A percentile compares a stretch with the other conserved stretches of the same genome.
Evolutionary conservation across 306 rosid species (phyloP).

Genomic region (Prunus mongolica): DNA sequence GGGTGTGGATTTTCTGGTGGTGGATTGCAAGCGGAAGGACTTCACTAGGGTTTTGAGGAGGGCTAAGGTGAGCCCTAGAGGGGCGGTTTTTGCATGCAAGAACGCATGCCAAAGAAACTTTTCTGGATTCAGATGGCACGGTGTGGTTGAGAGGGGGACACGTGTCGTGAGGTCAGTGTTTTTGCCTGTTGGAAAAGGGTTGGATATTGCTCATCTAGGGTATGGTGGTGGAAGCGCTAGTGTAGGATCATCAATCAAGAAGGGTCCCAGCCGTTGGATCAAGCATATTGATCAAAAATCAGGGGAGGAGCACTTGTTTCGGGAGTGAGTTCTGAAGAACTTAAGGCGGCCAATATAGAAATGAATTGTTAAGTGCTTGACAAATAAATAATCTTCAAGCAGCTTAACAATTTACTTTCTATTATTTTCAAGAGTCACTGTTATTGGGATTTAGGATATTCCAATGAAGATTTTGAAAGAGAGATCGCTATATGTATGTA

Average conservation of each 20-base stretch:
- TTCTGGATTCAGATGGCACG: constrained; percentile 52
- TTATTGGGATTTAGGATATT: neutral
- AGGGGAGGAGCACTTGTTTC: constrained; percentile 75
- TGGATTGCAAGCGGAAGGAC: constrained; percentile 56
- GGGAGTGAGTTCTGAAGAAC: constrained; percentile 23
- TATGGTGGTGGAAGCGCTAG: constrained; percentile 20
- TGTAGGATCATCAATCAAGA: neutral
- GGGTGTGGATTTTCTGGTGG: constrained; percentile 73
- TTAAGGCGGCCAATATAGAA: too few relatives aligned
- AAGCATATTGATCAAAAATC: constrained; percentile 58
- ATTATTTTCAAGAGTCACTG: neutral
- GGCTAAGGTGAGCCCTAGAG: constrained; percentile 44
- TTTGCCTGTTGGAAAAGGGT: constrained; percentile 75
- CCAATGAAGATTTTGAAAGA: neutral
- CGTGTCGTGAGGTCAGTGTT: constrained; percentile 71
- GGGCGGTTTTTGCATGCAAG: constrained; percentile 78
- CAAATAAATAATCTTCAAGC: constrained; percentile 10
- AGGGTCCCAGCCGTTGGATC: constrained; percentile 67
- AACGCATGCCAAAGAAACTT: constrained; percentile 55
- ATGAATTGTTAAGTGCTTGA: constrained; percentile 8
- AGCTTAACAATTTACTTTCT: neutral
- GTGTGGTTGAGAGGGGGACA: constrained; percentile 54
- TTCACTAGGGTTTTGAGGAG: constrained; percentile 57
- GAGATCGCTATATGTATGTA: neutral
- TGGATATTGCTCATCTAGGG: constrained; percentile 86